Conservation (phyloP, 2,329 filamentous ascomycete species). For the Dothiorella sarmentorum region DNA sequence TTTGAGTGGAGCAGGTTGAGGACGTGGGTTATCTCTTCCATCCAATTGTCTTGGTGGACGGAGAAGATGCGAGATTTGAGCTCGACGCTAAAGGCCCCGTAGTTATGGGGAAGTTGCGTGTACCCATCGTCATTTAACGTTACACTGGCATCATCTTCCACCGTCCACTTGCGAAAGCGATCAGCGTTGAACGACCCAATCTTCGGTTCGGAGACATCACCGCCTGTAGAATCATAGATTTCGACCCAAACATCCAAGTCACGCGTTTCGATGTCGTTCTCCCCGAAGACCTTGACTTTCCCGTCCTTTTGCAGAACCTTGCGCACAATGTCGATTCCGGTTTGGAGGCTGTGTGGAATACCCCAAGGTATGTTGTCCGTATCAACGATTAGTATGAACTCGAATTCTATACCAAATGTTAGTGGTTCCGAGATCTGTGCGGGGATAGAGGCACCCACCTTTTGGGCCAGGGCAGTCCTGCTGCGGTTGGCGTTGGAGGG, state of each 20-base stretch:
- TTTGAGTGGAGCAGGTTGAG: not conserved
- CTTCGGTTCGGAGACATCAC: too few species aligned
- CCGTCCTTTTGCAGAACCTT: not conserved
- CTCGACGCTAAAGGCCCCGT: not conserved
- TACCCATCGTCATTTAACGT: not conserved
- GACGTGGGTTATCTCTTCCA: not conserved
- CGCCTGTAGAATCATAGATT: too few species aligned
- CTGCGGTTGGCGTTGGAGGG: too few species aligned
- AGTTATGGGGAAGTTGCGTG: not conserved
- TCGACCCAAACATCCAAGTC: not conserved
- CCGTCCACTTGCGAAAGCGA: not conserved
- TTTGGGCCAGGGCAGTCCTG: too few species aligned
- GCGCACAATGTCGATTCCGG: not conserved
- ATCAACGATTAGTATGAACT: not conserved
- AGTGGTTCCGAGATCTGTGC: not conserved
- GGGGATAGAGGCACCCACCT: too few species aligned
- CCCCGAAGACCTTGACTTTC: not conserved
- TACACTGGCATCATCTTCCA: not conserved
- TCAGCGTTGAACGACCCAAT: too few species aligned
- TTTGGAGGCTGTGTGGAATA: not conserved
- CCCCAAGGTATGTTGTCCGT: not conserved
- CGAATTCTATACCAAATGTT: not conserved
- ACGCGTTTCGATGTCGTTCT: not conserved
- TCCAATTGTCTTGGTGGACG: not conserved
- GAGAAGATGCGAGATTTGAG: not conserved